Percentiles rank a stretch among this genome's conserved stretches.
phyloP scores from a whole-genome alignment of 2,329 filamentous ascomycete species.

The Microcyclospora tardicrescens region DNA sequence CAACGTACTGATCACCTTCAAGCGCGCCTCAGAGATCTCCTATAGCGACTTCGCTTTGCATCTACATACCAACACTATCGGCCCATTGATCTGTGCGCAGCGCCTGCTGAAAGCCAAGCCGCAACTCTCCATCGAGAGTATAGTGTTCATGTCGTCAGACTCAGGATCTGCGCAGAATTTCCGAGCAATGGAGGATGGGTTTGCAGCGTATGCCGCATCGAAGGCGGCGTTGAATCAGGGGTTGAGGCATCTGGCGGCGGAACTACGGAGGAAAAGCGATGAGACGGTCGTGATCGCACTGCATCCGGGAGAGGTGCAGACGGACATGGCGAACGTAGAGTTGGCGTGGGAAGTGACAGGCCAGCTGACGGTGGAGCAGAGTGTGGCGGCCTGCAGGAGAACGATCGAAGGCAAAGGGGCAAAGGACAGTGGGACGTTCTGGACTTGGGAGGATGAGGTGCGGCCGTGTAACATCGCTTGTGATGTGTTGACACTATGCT shows the following conservation, averaged over 20 bases:
- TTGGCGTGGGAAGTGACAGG: slow-evolving; percentile 41
- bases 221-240: slow-evolving; percentile 47
- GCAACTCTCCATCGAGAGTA: slow-evolving; percentile 34
- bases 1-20: slow-evolving; percentile 2
- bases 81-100: slow-evolving; percentile 44
- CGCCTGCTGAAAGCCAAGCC: slow-evolving; percentile 33
- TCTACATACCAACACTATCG: slow-evolving; percentile 45
- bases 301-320: slow-evolving; percentile 46
- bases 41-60: slow-evolving; percentile 43
- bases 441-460: slow-evolving; percentile 43
- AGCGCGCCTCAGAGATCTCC: slow-evolving; percentile 42
- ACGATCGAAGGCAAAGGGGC: slow-evolving; percentile 38
- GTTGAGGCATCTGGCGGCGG: slow-evolving; percentile 42
- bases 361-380: slow-evolving; percentile 38
- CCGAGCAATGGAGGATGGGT: slow-evolving; percentile 44
- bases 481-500: too few relatives aligned
- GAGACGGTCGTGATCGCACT: slow-evolving; percentile 40
- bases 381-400: slow-evolving; percentile 37
- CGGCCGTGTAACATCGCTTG: slow-evolving; percentile 7
- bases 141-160: slow-evolving; percentile 46
- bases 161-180: slow-evolving; percentile 41
- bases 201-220: slow-evolving; percentile 44
- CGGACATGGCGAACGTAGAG: slow-evolving; percentile 41
- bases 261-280: slow-evolving; percentile 38
- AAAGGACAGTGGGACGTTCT: slow-evolving; percentile 41